Evolutionary conservation across 352 stramenopile genomes (phyloP).

Genomic region (Plasmopara muralis): DNA sequence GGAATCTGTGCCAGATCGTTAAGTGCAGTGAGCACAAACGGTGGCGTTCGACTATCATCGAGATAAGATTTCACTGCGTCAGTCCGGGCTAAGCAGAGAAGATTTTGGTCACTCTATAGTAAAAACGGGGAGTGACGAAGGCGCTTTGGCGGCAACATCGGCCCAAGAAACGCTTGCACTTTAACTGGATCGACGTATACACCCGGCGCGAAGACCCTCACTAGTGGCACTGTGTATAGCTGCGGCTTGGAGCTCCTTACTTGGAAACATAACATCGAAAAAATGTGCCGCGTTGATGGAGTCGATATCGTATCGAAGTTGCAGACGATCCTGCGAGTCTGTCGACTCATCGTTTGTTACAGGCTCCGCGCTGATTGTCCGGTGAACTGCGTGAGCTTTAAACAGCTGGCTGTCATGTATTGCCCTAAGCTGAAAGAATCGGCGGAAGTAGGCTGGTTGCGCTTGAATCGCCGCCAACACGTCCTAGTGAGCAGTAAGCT

Average conservation of each 20-base stretch:
- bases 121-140: neutral
- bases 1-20: neutral
- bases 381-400: neutral
- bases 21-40: neutral
- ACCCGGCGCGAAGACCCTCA: neutral
- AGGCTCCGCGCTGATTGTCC: neutral
- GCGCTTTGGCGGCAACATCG: neutral
- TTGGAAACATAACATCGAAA: neutral
- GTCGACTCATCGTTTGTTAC: neutral
- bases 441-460: neutral
- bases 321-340: neutral
- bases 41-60: neutral
- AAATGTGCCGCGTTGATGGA: neutral
- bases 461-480: neutral
- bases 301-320: neutral
- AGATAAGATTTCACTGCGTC: neutral
- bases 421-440: neutral
- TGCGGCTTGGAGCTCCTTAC: neutral
- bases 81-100: neutral
- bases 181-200: neutral
- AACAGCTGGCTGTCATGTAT: neutral
- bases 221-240: conserved; percentile 1
- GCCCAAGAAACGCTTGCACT: neutral
- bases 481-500: neutral
- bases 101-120: neutral